Evolutionary conservation across 192 early-diverging fungal genomes (phyloP), one percentile per base, ranked within the genome.

Genomic region (Rhizophlyctis rosea): DNA sequence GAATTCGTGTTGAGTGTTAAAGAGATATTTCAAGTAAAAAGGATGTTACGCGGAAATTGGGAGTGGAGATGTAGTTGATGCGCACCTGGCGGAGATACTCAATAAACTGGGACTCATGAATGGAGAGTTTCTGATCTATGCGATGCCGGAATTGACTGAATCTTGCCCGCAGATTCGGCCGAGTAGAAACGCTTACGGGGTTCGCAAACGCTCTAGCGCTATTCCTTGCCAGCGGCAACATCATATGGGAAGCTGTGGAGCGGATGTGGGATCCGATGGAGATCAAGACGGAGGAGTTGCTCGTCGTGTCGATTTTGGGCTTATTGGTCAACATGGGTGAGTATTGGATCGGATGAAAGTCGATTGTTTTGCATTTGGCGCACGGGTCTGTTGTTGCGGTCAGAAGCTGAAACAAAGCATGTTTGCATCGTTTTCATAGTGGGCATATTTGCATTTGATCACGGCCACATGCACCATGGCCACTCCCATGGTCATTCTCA

Each of bases 151-250:
- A 47, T 47, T 47, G 23, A 47, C 1, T 16, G 18, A 47, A 47
- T 47, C 0, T 47, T 23, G n/a, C 16, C 14, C 48, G 72, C 68
- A 89, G 91, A 28, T 98, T 91, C 66, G 90, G 85, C 51, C 85
- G 93, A 13, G 90, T 98, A 23, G 95, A 98, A 73, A 92, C 87
- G 13, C 62, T 98, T 24, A 90, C 92, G 1, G 95, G 93, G 21
- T 98, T 94, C 72, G 88, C 86, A 24, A 98, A 98, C 64, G 91
- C 92, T 49, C 81, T 98, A 48, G 93, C 91, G 56, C 79, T 98
- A 32, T 81, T 94, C 50, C 77, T 94, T 50, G 93, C 95, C 27
- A 91, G 90, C 39, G 75, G 91, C 33, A 91, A 85, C 44, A 98
- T 98, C 68, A 79, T 95, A 16, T 89, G 92, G 71, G 95, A 98